Percentiles rank a stretch among this genome's conserved stretches.
phyloP scores from a whole-genome alignment of 768 basidiomycete genomes.

The Hypholoma sublateritium region DNA sequence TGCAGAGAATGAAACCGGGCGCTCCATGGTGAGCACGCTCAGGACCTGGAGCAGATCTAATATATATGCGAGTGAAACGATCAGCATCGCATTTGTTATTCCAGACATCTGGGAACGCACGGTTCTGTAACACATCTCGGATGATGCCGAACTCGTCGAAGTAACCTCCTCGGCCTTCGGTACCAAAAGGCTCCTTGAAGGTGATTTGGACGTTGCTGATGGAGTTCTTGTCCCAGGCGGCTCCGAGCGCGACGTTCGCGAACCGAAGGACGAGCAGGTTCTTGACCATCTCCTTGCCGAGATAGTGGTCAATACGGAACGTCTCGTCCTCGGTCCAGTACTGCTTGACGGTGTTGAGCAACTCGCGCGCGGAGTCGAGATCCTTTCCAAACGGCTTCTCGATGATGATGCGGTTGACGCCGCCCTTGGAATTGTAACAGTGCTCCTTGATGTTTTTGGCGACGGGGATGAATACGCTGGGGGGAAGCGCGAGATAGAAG shows the following conservation, averaged over 20 bases:
- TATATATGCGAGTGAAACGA: too few species aligned
- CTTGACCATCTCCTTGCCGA: conserved; percentile 99
- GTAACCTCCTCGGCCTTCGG: conserved; percentile 99
- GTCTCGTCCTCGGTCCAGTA: conserved; percentile 97
- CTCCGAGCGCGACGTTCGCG: conserved; percentile 87
- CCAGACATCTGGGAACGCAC: conserved; percentile 49
- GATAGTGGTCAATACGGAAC: conserved; percentile 98
- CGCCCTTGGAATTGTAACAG: conserved; percentile 68
- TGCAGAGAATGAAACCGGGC: conserved; percentile 94
- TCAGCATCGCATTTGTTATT: not conserved
- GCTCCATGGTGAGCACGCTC: conserved; percentile 95
- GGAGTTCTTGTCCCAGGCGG: conserved; percentile 94
- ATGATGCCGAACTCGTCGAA: conserved; percentile 99
- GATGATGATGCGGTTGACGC: conserved; percentile 90
- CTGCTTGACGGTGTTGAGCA: conserved; percentile 76
- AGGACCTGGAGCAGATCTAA: conserved; percentile 93
- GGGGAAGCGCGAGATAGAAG: conserved; percentile 97
- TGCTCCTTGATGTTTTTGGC: conserved; percentile 79
- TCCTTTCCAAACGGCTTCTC: conserved; percentile 99
- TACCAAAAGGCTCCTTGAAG: conserved; percentile 99
- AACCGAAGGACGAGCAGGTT: conserved; percentile 95
- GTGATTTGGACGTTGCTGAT: conserved; percentile 98
- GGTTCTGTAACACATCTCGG: conserved; percentile 96
- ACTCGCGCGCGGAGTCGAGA: conserved; percentile 75
- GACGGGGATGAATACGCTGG: conserved; percentile 93